phyloP scores from a whole-genome alignment of 208 protist species.

The Acanthamoeba castellanii region DNA sequence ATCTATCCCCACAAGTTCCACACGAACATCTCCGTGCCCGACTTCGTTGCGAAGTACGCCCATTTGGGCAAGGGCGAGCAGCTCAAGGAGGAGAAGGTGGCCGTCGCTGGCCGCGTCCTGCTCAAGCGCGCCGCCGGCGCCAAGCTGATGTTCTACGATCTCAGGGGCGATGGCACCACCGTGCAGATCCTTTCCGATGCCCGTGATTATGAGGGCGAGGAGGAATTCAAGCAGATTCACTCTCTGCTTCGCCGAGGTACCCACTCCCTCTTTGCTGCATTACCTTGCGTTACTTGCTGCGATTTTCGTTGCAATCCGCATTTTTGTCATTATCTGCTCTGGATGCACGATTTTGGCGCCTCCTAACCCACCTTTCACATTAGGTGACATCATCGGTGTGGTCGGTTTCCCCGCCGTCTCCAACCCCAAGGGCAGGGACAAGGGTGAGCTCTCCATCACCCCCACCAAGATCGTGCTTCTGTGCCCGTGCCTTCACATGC shows the following conservation, averaged over 20 bases:
- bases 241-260: constrained; percentile 76
- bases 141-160: constrained; percentile 98
- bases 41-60: constrained; percentile 92
- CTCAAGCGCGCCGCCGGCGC: constrained; percentile 90
- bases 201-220: background rate
- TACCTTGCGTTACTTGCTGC: background rate
- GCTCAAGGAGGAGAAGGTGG: constrained; percentile 88
- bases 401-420: constrained; percentile 86
- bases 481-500: constrained; percentile 98
- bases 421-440: constrained; percentile 79
- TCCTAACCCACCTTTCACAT: constrained; percentile 52
- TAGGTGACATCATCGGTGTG: constrained; percentile 99
- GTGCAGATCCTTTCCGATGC: constrained; percentile 95
- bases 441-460: constrained; percentile 93
- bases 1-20: constrained; percentile 99
- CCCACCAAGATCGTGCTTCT: constrained; percentile 88
- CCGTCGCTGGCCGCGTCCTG: constrained; percentile 93
- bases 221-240: background rate
- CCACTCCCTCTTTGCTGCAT: too few species aligned
- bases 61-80: constrained; percentile 87
- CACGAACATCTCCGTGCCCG: constrained; percentile 91
- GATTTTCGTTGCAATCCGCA: constrained; percentile 77
- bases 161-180: constrained; percentile 94
- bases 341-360: too few species aligned
- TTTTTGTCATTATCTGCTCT: constrained; percentile 88